Conservation (phyloP, 345 rosid genomes). For the Dovyalis caffra region DNA sequence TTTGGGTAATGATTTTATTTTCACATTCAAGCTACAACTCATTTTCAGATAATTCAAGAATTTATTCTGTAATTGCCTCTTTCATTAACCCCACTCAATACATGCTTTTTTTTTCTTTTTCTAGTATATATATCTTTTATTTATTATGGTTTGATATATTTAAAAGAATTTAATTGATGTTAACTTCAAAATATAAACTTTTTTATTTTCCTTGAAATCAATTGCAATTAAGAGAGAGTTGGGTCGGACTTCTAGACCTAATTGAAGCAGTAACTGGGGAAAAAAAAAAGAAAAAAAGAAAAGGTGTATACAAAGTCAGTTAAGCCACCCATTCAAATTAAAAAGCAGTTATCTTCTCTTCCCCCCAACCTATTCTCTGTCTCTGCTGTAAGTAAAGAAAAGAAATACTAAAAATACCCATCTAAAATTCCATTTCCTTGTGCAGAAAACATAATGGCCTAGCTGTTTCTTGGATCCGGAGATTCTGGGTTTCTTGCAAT, state of each 20-base stretch:
- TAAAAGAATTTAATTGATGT: no score
- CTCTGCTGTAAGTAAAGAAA: conserved; percentile 10
- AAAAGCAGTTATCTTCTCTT: conserved; percentile 32
- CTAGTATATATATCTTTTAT: no score
- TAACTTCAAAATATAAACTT: no score
- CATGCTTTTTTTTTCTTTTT: no score
- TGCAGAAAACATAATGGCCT: conserved; percentile 57
- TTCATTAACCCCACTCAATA: no score
- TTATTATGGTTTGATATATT: no score
- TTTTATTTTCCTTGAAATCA: no score
- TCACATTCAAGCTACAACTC: background rate
- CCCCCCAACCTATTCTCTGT: conserved; percentile 12
- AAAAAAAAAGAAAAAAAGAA: conserved; percentile 1
- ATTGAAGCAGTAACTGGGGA: background rate
- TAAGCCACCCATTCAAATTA: conserved; percentile 26
- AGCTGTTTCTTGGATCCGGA: conserved; percentile 87
- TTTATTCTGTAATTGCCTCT: background rate
- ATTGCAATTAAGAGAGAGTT: no score
- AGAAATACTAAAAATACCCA: conserved; percentile 29
- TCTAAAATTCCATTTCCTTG: conserved; percentile 46
- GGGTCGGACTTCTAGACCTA: no score
- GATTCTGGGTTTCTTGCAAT: conserved; percentile 54
- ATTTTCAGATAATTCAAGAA: background rate
- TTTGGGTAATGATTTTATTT: background rate
- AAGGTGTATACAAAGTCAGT: conserved; percentile 25